Percentiles rank a stretch among this genome's conserved stretches.
Evolutionary conservation across 2,329 filamentous ascomycete species (phyloP).

Genomic region (Lasiodiplodia sp.): DNA sequence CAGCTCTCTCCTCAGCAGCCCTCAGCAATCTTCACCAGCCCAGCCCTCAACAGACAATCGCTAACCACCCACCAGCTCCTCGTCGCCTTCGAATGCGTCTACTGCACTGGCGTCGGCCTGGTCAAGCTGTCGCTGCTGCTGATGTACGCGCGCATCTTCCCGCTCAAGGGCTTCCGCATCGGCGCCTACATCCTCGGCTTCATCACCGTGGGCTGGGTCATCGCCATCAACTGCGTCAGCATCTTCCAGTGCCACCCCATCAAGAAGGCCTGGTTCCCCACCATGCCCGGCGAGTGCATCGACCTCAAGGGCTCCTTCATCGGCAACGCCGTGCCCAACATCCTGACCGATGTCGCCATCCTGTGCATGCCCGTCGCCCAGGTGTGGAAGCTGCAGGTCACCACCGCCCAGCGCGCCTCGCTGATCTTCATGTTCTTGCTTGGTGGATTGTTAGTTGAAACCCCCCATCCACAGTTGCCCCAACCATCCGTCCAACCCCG

Average conservation of each 20-base stretch:
- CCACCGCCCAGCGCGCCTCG: slow-evolving; percentile 52
- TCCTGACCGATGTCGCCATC: slow-evolving; percentile 57
- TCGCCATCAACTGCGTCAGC: slow-evolving; percentile 58
- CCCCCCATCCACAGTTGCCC: neutral
- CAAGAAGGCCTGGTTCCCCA: slow-evolving; percentile 57
- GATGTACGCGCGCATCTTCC: slow-evolving; percentile 64
- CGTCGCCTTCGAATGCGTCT: slow-evolving; percentile 57
- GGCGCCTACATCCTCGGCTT: slow-evolving; percentile 51
- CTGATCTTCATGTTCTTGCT: slow-evolving; percentile 55
- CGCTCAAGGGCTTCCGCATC: slow-evolving; percentile 52
- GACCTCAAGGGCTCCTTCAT: slow-evolving; percentile 61
- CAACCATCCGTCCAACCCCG: too few species aligned
- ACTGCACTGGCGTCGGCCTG: slow-evolving; percentile 57
- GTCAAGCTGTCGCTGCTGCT: slow-evolving; percentile 60
- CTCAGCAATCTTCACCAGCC: too few species aligned
- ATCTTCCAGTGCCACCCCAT: slow-evolving; percentile 63
- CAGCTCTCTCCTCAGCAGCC: neutral
- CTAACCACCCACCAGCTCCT: slow-evolving; percentile 46
- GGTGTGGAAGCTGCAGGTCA: slow-evolving; percentile 56
- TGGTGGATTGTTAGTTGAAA: slow-evolving; percentile 50
- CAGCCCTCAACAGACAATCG: neutral
- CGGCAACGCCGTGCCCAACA: slow-evolving; percentile 58
- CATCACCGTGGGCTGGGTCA: slow-evolving; percentile 57
- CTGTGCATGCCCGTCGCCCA: slow-evolving; percentile 57
- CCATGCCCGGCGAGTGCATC: slow-evolving; percentile 57